These are phyloP conservation scores for Kalmusia sp. DNA, from an alignment of 2,329 filamentous ascomycete species.

Conservation along the genomic window DNA sequence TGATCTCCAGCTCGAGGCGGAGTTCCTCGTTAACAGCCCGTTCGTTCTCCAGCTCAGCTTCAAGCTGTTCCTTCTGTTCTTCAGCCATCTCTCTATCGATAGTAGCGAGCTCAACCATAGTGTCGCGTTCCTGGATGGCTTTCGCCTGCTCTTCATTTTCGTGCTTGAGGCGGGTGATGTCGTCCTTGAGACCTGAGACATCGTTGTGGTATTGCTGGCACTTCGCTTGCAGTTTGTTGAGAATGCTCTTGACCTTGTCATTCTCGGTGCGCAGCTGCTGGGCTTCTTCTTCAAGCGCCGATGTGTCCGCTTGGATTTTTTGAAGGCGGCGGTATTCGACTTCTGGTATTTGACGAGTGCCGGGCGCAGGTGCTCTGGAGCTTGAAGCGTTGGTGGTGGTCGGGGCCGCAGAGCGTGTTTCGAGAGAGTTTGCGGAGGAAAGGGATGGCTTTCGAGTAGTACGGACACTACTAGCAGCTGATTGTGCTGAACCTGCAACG, in stretches of 20 bases:
- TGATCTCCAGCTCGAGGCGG: slow-evolving; percentile 84
- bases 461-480: neutral
- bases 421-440: neutral
- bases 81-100: slow-evolving; percentile 97
- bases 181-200: slow-evolving; percentile 77
- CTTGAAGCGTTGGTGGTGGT: slow-evolving; percentile 14
- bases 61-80: slow-evolving; percentile 83
- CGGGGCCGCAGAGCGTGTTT: neutral
- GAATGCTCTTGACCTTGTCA: slow-evolving; percentile 77
- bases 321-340: slow-evolving; percentile 87
- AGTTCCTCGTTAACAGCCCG: slow-evolving; percentile 84
- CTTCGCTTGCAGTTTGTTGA: slow-evolving; percentile 89
- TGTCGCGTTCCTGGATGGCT: slow-evolving; percentile 83
- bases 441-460: slow-evolving; percentile 11
- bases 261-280: slow-evolving; percentile 84
- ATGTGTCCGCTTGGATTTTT: slow-evolving; percentile 64
- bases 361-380: slow-evolving; percentile 25
- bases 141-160: slow-evolving; percentile 61
- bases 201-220: slow-evolving; percentile 86
- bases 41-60: slow-evolving; percentile 75
- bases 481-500: slow-evolving; percentile 12
- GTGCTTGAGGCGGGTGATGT: slow-evolving; percentile 71
- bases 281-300: slow-evolving; percentile 69
- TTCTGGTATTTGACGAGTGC: slow-evolving; percentile 78
- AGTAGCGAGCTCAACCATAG: slow-evolving; percentile 82